Evolutionary conservation across 345 rosid species (phyloP).

Genomic region (Hibiscus mutabilis): DNA sequence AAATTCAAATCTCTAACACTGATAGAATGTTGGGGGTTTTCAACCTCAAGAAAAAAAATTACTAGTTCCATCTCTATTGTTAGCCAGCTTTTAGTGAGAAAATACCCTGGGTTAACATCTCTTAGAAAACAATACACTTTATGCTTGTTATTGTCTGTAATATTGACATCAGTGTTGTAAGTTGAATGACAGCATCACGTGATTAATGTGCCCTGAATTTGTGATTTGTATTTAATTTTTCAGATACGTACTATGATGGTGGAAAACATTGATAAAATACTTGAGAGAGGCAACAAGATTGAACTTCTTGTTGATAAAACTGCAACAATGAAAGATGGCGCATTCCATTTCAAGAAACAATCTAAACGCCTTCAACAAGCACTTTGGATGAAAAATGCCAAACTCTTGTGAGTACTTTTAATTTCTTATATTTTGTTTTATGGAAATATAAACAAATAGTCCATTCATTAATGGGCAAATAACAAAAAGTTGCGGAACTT

Average conservation of each 20-base stretch:
- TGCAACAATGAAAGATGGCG: slow-evolving; percentile 85
- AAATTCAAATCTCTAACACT: background rate
- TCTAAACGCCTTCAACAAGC: slow-evolving; percentile 87
- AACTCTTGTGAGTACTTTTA: slow-evolving; percentile 62
- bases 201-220: background rate
- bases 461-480: background rate
- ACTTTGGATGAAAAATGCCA: slow-evolving; percentile 96
- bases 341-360: slow-evolving; percentile 94
- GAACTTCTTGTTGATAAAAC: slow-evolving; percentile 97
- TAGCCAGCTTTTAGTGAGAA: background rate
- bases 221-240: background rate
- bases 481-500: background rate
- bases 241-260: slow-evolving; percentile 95
- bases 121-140: background rate
- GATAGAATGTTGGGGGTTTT: background rate
- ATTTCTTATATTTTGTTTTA: slow-evolving; percentile 1
- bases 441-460: background rate
- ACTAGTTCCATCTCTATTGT: background rate
- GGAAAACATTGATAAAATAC: slow-evolving; percentile 90
- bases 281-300: slow-evolving; percentile 93
- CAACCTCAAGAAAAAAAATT: background rate
- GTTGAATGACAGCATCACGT: background rate
- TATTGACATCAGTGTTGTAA: background rate
- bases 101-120: background rate
- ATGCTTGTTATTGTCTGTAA: slow-evolving; percentile 2